Evolutionary conservation across 371 early-diverging fungal genomes (phyloP).

Genomic region (Amoeboaphelidium protococcarum): DNA sequence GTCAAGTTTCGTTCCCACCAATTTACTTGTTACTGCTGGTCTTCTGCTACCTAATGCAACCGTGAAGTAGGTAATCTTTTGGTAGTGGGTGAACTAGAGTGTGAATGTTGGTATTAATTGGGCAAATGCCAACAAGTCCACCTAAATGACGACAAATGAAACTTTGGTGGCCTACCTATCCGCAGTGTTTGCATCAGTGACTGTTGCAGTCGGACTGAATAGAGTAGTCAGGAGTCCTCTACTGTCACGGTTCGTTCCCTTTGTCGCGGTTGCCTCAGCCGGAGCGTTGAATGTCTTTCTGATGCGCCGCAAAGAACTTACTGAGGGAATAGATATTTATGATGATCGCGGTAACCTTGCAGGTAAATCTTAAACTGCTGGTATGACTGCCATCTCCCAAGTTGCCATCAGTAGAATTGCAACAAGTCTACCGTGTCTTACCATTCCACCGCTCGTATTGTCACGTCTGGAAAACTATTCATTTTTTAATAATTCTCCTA

Average conservation of each 20-base stretch:
- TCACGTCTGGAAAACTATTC: slow-evolving; percentile 25
- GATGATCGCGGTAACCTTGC: slow-evolving; percentile 27
- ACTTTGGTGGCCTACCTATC: slow-evolving; percentile 32
- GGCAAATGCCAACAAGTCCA: slow-evolving; percentile 56
- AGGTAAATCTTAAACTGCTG: slow-evolving; percentile 41
- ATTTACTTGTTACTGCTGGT: slow-evolving; percentile 44
- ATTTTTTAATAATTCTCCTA: slow-evolving; percentile 23
- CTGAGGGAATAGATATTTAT: slow-evolving; percentile 40
- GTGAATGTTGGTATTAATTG: slow-evolving; percentile 53
- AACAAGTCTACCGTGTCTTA: slow-evolving; percentile 37
- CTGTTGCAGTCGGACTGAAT: slow-evolving; percentile 39
- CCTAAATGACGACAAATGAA: slow-evolving; percentile 35
- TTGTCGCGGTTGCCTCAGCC: slow-evolving; percentile 49
- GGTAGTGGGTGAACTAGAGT: slow-evolving; percentile 62
- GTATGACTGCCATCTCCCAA: slow-evolving; percentile 31
- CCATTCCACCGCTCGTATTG: slow-evolving; percentile 37
- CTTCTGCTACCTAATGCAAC: slow-evolving; percentile 56
- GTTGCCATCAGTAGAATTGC: slow-evolving; percentile 46
- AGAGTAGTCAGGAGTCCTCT: slow-evolving; percentile 18
- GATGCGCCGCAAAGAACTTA: slow-evolving; percentile 57
- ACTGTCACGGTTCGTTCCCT: slow-evolving; percentile 34
- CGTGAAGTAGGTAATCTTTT: slow-evolving; percentile 33
- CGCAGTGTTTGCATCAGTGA: slow-evolving; percentile 42
- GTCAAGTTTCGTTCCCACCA: slow-evolving; percentile 56
- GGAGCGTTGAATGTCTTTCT: slow-evolving; percentile 55